Percentiles rank a stretch among this genome's conserved stretches.
Conservation (phyloP, 495 filamentous ascomycete genomes). For the Usnea hakonensis region DNA sequence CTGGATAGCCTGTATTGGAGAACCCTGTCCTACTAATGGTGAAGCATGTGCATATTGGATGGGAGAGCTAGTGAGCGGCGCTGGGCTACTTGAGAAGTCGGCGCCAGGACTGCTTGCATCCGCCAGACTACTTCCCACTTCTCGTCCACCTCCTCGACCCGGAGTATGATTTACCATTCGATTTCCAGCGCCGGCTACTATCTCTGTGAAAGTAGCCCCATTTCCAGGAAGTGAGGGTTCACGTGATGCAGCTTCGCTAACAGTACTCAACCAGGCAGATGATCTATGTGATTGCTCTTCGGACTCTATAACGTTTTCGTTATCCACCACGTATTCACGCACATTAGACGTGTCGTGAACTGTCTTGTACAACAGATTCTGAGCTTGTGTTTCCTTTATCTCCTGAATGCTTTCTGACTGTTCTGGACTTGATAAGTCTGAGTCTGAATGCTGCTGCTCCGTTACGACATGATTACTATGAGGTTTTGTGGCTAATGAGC, state of each 20-base stretch:
- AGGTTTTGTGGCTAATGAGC: not conserved
- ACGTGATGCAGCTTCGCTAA: conserved; percentile 10
- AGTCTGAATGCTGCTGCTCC: not conserved
- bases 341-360: not conserved
- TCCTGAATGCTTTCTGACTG: not conserved
- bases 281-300: conserved; percentile 4
- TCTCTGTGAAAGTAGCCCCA: conserved; percentile 28
- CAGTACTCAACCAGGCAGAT: conserved; percentile 21
- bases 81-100: conserved; percentile 13
- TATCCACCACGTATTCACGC: not conserved
- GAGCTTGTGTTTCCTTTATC: not conserved
- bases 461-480: not conserved
- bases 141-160: conserved; percentile 26
- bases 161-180: conserved; percentile 31
- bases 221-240: conserved; percentile 12
- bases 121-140: conserved; percentile 34
- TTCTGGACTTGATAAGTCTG: not conserved
- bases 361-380: not conserved
- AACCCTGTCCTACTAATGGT: not conserved
- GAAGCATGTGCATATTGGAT: not conserved
- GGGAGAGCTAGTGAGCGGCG: not conserved
- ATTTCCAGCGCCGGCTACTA: conserved; percentile 25
- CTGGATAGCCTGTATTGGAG: not conserved
- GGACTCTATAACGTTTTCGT: not conserved
- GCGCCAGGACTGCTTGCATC: conserved; percentile 29